A percentile compares a stretch with the other conserved stretches of the same genome.
These are phyloP conservation scores for Rhynchospora pubera DNA, from an alignment of 176 grass and related monocot species.

Conservation along the genomic window DNA sequence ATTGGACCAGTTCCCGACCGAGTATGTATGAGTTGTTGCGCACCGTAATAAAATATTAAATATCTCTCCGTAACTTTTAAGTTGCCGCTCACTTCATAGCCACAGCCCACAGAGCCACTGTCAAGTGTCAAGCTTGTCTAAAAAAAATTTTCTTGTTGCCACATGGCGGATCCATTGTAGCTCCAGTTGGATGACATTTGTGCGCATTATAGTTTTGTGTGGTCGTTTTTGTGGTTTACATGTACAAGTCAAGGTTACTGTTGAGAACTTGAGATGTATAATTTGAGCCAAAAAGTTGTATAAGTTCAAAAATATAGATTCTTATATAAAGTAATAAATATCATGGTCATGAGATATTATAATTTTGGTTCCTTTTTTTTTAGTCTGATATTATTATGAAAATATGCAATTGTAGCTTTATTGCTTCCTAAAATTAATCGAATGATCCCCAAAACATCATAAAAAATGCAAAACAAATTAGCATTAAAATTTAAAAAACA, in stretches of 20 bases:
- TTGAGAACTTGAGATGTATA: neutral
- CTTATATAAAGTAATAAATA: neutral
- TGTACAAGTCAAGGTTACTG: neutral
- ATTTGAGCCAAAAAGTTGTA: neutral
- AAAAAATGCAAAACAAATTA: too few relatives aligned
- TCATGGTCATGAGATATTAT: neutral
- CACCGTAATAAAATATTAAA: neutral
- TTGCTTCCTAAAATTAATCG: too few relatives aligned
- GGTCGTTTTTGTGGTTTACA: neutral
- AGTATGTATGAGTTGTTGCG: neutral
- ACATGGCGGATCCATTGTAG: neutral
- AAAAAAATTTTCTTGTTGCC: too few relatives aligned
- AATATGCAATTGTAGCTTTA: neutral
- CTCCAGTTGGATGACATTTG: neutral
- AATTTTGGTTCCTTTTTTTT: neutral
- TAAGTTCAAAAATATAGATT: neutral
- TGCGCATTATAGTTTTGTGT: neutral
- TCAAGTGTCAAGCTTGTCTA: too few relatives aligned
- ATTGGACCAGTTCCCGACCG: conserved; percentile 5
- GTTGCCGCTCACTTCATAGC: too few relatives aligned
- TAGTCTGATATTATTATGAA: neutral
- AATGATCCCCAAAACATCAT: too few relatives aligned
- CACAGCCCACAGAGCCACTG: too few relatives aligned
- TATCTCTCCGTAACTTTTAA: neutral
- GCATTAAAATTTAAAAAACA: too few relatives aligned